Conservation (phyloP, 1,284 basidiomycete genomes). For the Rhodotorula glutinis region DNA sequence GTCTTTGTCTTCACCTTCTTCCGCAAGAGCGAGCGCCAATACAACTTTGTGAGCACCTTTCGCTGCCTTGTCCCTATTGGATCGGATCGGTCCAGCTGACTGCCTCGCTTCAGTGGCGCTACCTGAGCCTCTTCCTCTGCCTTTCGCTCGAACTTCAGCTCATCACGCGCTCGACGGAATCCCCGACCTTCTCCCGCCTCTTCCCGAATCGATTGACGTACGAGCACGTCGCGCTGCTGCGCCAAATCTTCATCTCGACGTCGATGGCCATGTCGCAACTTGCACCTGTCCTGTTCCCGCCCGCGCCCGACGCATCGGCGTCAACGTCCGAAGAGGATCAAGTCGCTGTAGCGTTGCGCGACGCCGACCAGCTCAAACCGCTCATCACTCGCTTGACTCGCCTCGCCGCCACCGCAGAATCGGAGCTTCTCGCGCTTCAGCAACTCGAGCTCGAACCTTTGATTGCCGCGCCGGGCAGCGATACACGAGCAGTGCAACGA, state of each 20-base stretch:
- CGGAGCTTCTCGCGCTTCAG: slow-evolving; percentile 18
- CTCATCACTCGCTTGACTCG: slow-evolving; percentile 15
- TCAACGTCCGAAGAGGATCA: background rate
- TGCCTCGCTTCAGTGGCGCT: slow-evolving; percentile 56
- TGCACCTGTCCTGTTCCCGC: slow-evolving; percentile 61
- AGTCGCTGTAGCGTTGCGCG: slow-evolving; percentile 1
- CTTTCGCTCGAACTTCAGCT: slow-evolving; percentile 27
- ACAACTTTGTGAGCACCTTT: slow-evolving; percentile 39
- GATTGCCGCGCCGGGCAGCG: background rate
- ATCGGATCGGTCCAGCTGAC: slow-evolving; percentile 40
- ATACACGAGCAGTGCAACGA: background rate
- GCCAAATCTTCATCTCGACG: slow-evolving; percentile 67
- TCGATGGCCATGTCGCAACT: slow-evolving; percentile 68
- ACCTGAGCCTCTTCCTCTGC: slow-evolving; percentile 53
- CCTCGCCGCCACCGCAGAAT: slow-evolving; percentile 4
- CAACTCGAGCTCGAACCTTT: slow-evolving; percentile 24
- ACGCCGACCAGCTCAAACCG: slow-evolving; percentile 19
- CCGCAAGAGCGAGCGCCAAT: slow-evolving; percentile 39
- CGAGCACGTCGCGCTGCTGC: slow-evolving; percentile 72
- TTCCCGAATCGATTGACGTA: slow-evolving; percentile 47
- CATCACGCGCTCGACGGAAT: slow-evolving; percentile 19
- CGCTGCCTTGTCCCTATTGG: slow-evolving; percentile 30
- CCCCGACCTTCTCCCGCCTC: slow-evolving; percentile 28
- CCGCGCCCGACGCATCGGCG: background rate
- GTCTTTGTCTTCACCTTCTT: slow-evolving; percentile 34